A percentile compares a stretch with the other conserved stretches of the same genome.
Conservation (phyloP, 176 grass and related monocot species). For the Cocos nucifera region DNA sequence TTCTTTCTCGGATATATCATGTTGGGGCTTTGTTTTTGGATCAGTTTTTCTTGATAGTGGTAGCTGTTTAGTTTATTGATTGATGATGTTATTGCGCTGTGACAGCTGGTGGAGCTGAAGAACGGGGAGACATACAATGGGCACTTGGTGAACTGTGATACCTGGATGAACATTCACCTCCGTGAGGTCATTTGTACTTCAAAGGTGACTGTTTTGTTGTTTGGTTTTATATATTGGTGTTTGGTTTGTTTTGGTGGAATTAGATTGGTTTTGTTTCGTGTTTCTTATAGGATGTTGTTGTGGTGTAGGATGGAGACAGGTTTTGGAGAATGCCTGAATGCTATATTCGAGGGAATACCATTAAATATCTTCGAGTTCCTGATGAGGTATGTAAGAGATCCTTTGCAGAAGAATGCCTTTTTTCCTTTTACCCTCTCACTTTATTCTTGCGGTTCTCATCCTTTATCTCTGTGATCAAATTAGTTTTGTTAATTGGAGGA, state of each 20-base stretch:
- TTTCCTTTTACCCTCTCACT: too few species aligned
- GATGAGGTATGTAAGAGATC: conserved; percentile 57
- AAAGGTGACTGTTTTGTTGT: conserved; percentile 42
- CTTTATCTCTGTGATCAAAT: too few species aligned
- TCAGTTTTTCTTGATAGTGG: not conserved
- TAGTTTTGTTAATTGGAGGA: too few species aligned
- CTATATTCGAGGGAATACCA: conserved; percentile 95
- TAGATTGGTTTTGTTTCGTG: conserved; percentile 11
- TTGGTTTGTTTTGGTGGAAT: not conserved
- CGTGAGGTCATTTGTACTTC: conserved; percentile 98
- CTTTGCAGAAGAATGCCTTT: not conserved
- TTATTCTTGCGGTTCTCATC: too few species aligned
- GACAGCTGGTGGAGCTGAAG: conserved; percentile 92
- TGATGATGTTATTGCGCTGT: not conserved
- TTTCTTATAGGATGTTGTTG: conserved; percentile 18
- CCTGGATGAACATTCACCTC: conserved; percentile 99
- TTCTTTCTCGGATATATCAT: not conserved
- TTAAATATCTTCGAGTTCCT: conserved; percentile 97
- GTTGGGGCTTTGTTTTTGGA: not conserved
- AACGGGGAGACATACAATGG: conserved; percentile 98
- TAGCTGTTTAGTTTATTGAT: not conserved
- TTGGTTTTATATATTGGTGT: not conserved
- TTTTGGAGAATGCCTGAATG: conserved; percentile 99
- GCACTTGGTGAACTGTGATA: conserved; percentile 97
- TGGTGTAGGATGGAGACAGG: conserved; percentile 84